A percentile compares a stretch with the other conserved stretches of the same genome.
phyloP scores from a whole-genome alignment of 2,329 filamentous ascomycete species.

The Fusarium sp. region DNA sequence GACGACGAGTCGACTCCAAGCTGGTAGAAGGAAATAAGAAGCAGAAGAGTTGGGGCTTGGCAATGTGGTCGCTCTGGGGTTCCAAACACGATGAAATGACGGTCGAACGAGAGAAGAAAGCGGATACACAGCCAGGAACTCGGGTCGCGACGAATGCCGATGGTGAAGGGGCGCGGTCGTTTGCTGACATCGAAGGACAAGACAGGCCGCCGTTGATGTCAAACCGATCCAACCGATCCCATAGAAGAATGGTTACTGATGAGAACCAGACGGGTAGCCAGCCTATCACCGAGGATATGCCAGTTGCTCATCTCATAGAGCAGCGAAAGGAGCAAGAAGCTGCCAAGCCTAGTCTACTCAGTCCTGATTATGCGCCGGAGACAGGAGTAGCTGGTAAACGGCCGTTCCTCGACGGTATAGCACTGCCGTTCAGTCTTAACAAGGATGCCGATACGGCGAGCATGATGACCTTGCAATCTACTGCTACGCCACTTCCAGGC shows the following conservation, averaged over 20 bases:
- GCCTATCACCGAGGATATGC: constrained; percentile 57
- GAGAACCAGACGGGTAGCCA: constrained; percentile 63
- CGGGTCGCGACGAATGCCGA: constrained; percentile 57
- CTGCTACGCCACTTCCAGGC: constrained; percentile 49
- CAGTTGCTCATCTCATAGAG: constrained; percentile 62
- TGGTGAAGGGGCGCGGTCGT: constrained; percentile 61
- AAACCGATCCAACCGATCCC: constrained; percentile 59
- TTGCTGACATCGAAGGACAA: constrained; percentile 59
- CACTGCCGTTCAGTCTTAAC: constrained; percentile 80
- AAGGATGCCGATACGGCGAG: constrained; percentile 77
- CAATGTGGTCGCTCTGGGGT: constrained; percentile 89
- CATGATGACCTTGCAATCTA: constrained; percentile 75
- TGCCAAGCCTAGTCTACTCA: constrained; percentile 61
- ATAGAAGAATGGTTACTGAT: constrained; percentile 65
- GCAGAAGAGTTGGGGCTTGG: constrained; percentile 80
- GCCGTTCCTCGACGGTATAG: constrained; percentile 77
- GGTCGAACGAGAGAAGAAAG: constrained; percentile 71
- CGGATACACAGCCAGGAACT: constrained; percentile 57
- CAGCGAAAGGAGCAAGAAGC: constrained; percentile 58
- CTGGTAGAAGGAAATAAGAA: constrained; percentile 62
- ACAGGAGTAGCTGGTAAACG: constrained; percentile 72
- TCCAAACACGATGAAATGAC: constrained; percentile 89
- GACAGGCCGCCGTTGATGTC: constrained; percentile 49
- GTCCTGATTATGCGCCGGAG: constrained; percentile 60
- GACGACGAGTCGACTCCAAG: constrained; percentile 68